Evolutionary conservation across 768 basidiomycete species (phyloP).

Genomic region (Suillus paluster): DNA sequence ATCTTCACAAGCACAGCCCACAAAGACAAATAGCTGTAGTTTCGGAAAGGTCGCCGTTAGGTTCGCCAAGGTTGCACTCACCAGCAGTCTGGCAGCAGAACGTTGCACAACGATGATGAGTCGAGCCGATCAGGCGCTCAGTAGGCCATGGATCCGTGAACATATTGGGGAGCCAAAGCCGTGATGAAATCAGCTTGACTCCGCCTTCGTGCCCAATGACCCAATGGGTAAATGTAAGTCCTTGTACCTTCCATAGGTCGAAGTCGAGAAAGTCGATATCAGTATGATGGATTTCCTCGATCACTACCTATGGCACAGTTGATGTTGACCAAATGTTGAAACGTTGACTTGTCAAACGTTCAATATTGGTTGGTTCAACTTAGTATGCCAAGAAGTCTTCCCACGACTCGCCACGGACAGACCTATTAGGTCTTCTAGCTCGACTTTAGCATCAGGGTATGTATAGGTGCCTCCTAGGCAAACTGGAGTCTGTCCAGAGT

Average conservation of each 20-base stretch:
- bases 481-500: background rate
- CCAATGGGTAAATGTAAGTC: background rate
- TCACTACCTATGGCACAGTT: background rate
- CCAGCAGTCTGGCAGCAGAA: background rate
- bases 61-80: background rate
- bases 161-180: background rate
- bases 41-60: background rate
- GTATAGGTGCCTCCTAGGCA: background rate
- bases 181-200: background rate
- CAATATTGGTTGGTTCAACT: too few relatives aligned
- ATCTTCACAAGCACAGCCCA: too few relatives aligned
- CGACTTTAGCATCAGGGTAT: background rate
- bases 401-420: background rate
- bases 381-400: background rate
- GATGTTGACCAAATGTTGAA: too few relatives aligned
- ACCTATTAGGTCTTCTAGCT: background rate
- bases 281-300: background rate
- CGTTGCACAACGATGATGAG: background rate
- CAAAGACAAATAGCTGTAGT: too few relatives aligned
- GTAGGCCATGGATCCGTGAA: background rate
- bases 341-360: too few relatives aligned
- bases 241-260: background rate
- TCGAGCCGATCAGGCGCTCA: background rate
- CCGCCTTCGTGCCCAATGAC: background rate
- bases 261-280: background rate